Percentiles rank a stretch among this genome's conserved stretches.
phyloP scores from a whole-genome alignment of 768 basidiomycete genomes.

The Termitomyces eurrhizus region DNA sequence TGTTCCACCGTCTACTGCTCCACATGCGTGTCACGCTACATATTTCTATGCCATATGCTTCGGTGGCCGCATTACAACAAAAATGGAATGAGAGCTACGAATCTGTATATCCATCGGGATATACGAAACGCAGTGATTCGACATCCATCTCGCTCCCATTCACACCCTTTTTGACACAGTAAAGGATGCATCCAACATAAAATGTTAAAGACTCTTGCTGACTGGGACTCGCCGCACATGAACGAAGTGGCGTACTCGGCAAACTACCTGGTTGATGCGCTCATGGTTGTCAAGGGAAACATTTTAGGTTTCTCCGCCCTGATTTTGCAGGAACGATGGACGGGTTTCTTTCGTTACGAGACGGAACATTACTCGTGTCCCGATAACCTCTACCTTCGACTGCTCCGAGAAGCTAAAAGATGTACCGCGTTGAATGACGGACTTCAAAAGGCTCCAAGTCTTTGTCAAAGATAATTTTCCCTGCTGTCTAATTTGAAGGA shows the following conservation, averaged over 20 bases:
- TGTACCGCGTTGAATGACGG: neutral
- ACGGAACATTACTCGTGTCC: neutral
- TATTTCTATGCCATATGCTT: neutral
- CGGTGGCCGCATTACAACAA: neutral
- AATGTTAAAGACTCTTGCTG: neutral
- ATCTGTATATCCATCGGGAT: neutral
- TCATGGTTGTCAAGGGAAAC: constrained; percentile 2
- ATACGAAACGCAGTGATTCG: neutral
- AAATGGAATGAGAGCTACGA: neutral
- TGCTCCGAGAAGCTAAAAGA: neutral
- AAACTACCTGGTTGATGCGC: neutral
- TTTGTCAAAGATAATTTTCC: neutral
- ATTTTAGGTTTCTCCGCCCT: neutral
- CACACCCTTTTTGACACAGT: neutral
- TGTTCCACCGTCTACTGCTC: neutral
- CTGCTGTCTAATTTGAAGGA: neutral
- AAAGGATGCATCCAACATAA: neutral
- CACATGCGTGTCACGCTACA: neutral
- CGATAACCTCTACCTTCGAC: neutral
- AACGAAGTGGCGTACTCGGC: neutral
- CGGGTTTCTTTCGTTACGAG: neutral
- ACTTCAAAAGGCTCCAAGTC: neutral
- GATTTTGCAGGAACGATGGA: neutral
- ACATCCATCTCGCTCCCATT: neutral
- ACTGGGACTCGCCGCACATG: neutral